Conservation (phyloP, 2,329 filamentous ascomycete genomes). For the Claviceps paspali region DNA sequence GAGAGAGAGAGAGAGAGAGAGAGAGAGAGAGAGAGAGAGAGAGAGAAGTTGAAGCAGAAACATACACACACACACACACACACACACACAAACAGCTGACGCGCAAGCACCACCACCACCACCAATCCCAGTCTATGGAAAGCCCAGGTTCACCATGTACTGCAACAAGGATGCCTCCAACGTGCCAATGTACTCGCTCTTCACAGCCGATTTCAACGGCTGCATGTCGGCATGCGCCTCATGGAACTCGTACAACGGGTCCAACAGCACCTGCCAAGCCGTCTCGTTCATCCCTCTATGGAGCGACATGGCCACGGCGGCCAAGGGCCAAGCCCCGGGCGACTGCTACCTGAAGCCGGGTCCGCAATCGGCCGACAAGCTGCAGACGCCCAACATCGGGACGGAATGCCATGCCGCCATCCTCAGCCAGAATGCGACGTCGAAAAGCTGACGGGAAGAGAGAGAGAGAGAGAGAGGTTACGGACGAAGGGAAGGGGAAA, state of each 20-base stretch:
- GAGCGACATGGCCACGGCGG: constrained; percentile 1
- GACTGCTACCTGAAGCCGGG: constrained; percentile 5
- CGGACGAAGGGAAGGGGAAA: too few relatives aligned
- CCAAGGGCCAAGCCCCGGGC: constrained; percentile 3
- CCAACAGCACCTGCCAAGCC: constrained; percentile 4
- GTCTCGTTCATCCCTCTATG: constrained; percentile 10
- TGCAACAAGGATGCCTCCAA: constrained; percentile 28
- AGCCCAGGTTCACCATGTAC: constrained; percentile 23
- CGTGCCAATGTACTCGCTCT: constrained; percentile 23
- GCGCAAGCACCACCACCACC: too few relatives aligned
- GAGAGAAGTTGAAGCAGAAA: too few relatives aligned
- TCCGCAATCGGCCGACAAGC: neutral
- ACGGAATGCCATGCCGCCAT: constrained; percentile 3
- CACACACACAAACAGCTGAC: too few relatives aligned
- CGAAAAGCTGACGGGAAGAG: neutral
- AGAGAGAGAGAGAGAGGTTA: too few relatives aligned
- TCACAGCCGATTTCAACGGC: constrained; percentile 25
- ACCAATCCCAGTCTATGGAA: constrained; percentile 25
- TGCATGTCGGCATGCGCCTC: constrained; percentile 33
- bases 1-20: too few relatives aligned
- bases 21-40: too few relatives aligned
- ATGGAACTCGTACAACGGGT: constrained; percentile 12
- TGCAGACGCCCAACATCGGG: constrained; percentile 3
- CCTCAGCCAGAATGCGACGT: neutral
- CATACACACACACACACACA: too few relatives aligned